Evolutionary conservation across 768 basidiomycete species (phyloP).

Genomic region (Calocybe gangraenosa): DNA sequence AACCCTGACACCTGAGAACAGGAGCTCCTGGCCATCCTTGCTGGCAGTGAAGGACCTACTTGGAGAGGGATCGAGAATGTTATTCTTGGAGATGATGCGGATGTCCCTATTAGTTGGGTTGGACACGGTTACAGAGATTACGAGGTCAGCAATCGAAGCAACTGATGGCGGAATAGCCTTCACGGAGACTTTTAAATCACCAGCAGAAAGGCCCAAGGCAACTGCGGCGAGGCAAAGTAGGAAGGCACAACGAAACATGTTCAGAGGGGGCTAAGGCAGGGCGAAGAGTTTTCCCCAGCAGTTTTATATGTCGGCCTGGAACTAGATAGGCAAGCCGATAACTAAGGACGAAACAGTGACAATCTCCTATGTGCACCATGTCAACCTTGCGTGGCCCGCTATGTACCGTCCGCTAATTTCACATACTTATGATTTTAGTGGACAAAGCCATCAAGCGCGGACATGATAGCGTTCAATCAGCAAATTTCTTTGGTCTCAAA

Average conservation of each 20-base stretch:
- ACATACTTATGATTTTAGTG: no score
- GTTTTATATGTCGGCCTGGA: no score
- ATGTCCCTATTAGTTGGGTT: conserved; percentile 10
- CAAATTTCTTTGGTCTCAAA: no score
- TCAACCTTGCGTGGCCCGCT: no score
- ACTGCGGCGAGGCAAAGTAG: conserved; percentile 6
- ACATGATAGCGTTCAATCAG: no score
- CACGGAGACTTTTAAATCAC: conserved; percentile 6
- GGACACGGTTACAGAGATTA: conserved; percentile 4
- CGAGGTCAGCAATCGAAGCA: conserved; percentile 6
- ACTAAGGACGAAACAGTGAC: no score
- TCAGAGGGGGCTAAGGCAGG: background rate
- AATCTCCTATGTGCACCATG: no score
- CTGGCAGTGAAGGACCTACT: conserved; percentile 7
- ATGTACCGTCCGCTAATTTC: no score
- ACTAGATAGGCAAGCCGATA: no score
- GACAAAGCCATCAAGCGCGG: no score
- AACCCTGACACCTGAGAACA: conserved; percentile 8
- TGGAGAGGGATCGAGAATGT: conserved; percentile 5
- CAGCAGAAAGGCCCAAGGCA: conserved; percentile 6
- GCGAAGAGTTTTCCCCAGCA: background rate
- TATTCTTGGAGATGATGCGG: conserved; percentile 10
- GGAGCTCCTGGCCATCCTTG: conserved; percentile 1
- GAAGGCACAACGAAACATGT: conserved; percentile 4
- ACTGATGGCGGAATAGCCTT: conserved; percentile 3